Base-by-base conservation (phyloP, 805 yeast genomes). In the Diddensiella transvaalensis region DNA sequence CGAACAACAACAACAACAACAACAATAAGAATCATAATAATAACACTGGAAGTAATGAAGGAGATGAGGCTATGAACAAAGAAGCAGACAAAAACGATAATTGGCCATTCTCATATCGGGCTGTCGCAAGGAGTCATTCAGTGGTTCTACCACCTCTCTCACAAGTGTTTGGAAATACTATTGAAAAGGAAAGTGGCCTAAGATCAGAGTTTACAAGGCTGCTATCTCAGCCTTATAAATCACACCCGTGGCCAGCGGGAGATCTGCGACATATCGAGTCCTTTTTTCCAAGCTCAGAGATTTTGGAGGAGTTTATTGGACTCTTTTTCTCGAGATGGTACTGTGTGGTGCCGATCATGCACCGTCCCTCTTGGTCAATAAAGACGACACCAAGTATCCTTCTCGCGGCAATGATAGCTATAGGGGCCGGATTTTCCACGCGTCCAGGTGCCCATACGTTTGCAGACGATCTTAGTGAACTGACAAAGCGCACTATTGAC, bases 371-470 rank as follows among this genome's bases (percentile, higher is more conserved):
- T 4, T 56, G 58, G 50, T 37, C 37, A 10, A 39, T 51, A 8
- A 22, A 21, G 5, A 45, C 46, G 1, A 43, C 56, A 13, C 56
- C 58, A 4, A 17, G 52, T 10, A 43, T 56, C 10, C 42, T 47
- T 26, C 44, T 56, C 40, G 54, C 53, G 2, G 42, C 58, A 4
- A 54, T 56, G 50, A 39, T 54, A 3, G 37, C 49, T 32, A 51
- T 56, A n/a, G 60, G 60, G 2, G 60, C 59, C 2, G 46, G 55
- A 13, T 56, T 54, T 38, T 54, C 60, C n/a, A 41, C 43, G 5
- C 15, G 43, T 17, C 56, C 53, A 3, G 60, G 56, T 5, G 52
- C 56, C 2, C 54, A 43, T 15, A 23, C 19, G 19, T 54, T 56
- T 39, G 60, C 58, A 4, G 60, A 56, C 30, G 52, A 53, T 24